Conservation (phyloP, 768 basidiomycete species). For the Pulveroboletus sp. region DNA sequence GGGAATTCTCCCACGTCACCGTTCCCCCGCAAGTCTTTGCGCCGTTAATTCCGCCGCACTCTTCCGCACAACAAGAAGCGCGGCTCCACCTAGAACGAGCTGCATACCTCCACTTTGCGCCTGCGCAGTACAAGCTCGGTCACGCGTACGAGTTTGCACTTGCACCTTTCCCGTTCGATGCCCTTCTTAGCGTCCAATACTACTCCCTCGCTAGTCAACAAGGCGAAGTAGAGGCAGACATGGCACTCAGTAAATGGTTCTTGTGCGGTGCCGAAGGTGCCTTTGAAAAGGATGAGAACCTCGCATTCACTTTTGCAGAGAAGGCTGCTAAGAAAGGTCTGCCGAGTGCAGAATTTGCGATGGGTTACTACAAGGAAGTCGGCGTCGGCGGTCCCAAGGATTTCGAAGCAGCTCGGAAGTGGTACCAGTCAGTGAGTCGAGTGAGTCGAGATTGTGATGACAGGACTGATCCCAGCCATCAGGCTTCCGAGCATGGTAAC, state of each 20-base stretch:
- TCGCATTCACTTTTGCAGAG: conserved; percentile 87
- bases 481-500: conserved; percentile 79
- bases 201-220: conserved; percentile 79
- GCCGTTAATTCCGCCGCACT: conserved; percentile 50
- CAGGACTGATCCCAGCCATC: background rate
- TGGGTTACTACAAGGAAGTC: conserved; percentile 94
- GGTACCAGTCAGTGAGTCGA: conserved; percentile 64
- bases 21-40: conserved; percentile 48
- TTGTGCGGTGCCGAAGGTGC: conserved; percentile 73
- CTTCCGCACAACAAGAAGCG: conserved; percentile 53
- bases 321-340: conserved; percentile 76
- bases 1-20: conserved; percentile 70
- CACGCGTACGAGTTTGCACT: conserved; percentile 90
- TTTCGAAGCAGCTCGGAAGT: conserved; percentile 58
- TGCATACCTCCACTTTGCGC: conserved; percentile 78
- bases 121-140: conserved; percentile 90
- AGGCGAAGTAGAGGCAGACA: conserved; percentile 89
- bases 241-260: conserved; percentile 98
- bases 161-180: conserved; percentile 81
- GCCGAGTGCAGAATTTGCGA: conserved; percentile 85
- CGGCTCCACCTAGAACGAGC: conserved; percentile 76
- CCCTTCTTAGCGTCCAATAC: conserved; percentile 85
- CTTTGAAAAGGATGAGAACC: conserved; percentile 82
- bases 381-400: conserved; percentile 76
- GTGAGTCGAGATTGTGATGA: background rate